A percentile compares a stretch with the other conserved stretches of the same genome.
Conservation (phyloP, 371 early-diverging fungal species). For the Batrachochytrium dendrobatidis region DNA sequence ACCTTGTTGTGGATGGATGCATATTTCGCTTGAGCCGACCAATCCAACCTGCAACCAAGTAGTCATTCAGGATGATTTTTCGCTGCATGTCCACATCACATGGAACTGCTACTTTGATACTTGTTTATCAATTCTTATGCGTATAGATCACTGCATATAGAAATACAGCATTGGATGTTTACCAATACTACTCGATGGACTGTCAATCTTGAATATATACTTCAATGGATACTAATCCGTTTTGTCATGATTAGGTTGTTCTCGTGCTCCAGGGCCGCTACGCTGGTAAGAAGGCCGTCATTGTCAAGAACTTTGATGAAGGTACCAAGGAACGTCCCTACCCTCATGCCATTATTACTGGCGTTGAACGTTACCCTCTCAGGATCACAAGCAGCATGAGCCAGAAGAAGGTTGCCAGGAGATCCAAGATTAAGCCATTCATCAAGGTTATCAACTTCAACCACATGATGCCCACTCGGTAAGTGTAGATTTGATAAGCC, state of each 20-base stretch:
- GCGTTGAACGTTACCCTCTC: slow-evolving; percentile 92
- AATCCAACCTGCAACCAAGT: too few relatives aligned
- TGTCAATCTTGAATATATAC: slow-evolving; percentile 2
- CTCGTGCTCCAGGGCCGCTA: slow-evolving; percentile 94
- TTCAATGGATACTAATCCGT: slow-evolving; percentile 3
- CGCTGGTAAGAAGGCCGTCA: slow-evolving; percentile 98
- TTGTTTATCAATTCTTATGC: not conserved
- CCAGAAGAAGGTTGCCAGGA: slow-evolving; percentile 88
- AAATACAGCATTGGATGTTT: slow-evolving; percentile 19
- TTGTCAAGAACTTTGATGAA: slow-evolving; percentile 81
- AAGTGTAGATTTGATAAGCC: slow-evolving; percentile 15
- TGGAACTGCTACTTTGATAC: too few relatives aligned
- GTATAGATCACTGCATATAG: slow-evolving; percentile 1
- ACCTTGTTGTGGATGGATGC: too few relatives aligned
- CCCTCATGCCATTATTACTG: slow-evolving; percentile 95
- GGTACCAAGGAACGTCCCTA: slow-evolving; percentile 79
- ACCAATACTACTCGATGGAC: slow-evolving; percentile 24
- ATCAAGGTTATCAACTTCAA: slow-evolving; percentile 97
- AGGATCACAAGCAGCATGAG: slow-evolving; percentile 93
- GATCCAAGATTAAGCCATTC: slow-evolving; percentile 96
- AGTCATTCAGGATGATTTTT: too few relatives aligned
- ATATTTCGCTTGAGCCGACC: too few relatives aligned
- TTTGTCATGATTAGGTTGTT: slow-evolving; percentile 93
- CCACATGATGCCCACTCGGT: slow-evolving; percentile 98
- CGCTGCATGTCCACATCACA: too few relatives aligned